Evolutionary conservation across 768 basidiomycete species (phyloP), one percentile per base, ranked within the genome.

Genomic region (Cyclocybe cylindracea): DNA sequence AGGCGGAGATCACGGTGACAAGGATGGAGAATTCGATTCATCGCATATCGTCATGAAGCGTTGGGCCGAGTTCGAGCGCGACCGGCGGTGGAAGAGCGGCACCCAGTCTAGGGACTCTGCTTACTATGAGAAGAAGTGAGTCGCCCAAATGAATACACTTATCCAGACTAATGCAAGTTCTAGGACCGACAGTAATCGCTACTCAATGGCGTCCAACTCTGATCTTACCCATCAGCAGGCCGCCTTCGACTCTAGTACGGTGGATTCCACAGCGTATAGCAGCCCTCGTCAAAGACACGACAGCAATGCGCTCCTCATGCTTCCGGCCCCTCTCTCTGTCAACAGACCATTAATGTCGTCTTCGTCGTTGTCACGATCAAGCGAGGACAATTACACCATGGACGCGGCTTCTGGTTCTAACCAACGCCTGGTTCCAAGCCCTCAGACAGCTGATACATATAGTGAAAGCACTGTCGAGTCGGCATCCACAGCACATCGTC

Each of bases 31-130:
- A 66, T 99, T 99, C 62, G 96, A 99, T 73, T 96, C 94, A 29
- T 82, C 85, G 40, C 86, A 95, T 70, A 98, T 99, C 60, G 89
- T 96, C 34, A 98, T 98, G 97, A 98, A 98, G 78, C 84, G 93
- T 37, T 99, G 96, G 96, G 94, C 85, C 13, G 97, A 98, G 71
- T 98, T 97, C 67, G 97, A 98, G 76, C 78, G 96, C 44, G 97
- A 98, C 59, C 75, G 96, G 59, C 79, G 94, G 55, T 98, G 92
- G 93, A 94, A 86, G 84, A 87, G 70, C 64, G 94, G 93, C 6
- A 82, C 82, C 16, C 84, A 87, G 57, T 94, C 92, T 4, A 81
- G 89, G 54, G 93, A 96, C 63, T 78, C 77, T n/a, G 79, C 82
- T 5, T 83, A 79, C 61, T 81, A 84, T 63, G 87, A 93, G 13